A percentile compares a stretch with the other conserved stretches of the same genome.
phyloP scores from a whole-genome alignment of 495 filamentous ascomycete species.

The Pyronema omphalodes region DNA sequence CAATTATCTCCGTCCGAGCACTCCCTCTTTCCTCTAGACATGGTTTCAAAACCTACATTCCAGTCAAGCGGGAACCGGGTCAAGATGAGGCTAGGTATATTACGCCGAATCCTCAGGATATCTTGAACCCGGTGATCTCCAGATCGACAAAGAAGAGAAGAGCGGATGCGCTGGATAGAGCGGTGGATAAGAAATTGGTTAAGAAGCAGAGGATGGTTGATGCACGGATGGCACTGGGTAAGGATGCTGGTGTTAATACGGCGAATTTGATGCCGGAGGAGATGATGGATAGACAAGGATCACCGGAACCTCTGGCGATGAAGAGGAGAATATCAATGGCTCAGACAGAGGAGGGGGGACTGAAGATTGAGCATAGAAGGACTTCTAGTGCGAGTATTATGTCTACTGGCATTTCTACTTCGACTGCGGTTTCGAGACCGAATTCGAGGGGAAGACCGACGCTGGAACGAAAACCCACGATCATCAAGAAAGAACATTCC shows the following conservation, averaged over 20 bases:
- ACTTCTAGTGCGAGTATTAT: too few relatives aligned
- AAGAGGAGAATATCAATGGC: not conserved
- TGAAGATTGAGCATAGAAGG: too few relatives aligned
- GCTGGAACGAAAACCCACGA: too few relatives aligned
- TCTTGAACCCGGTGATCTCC: constrained; percentile 19
- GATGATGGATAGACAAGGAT: not conserved
- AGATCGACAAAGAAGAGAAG: constrained; percentile 17
- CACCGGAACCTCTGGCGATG: not conserved
- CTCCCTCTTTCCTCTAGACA: constrained; percentile 21
- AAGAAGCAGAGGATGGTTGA: constrained; percentile 1
- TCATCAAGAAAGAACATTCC: constrained; percentile 2
- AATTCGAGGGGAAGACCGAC: too few relatives aligned
- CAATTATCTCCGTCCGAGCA: constrained; percentile 16
- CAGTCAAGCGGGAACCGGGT: constrained; percentile 2
- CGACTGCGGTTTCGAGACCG: too few relatives aligned
- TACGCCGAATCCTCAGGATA: constrained; percentile 20
- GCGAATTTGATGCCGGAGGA: not conserved
- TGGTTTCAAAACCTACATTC: constrained; percentile 12
- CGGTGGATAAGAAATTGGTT: constrained; percentile 10
- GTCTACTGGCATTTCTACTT: not conserved
- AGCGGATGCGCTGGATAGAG: constrained; percentile 18
- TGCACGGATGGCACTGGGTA: not conserved
- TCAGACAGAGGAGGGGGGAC: too few relatives aligned
- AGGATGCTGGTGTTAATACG: not conserved
- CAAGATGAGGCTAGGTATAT: constrained; percentile 12